These are phyloP conservation scores for Phoma herbarum DNA, from an alignment of 2,329 filamentous ascomycete genomes.

Conservation along the genomic window DNA sequence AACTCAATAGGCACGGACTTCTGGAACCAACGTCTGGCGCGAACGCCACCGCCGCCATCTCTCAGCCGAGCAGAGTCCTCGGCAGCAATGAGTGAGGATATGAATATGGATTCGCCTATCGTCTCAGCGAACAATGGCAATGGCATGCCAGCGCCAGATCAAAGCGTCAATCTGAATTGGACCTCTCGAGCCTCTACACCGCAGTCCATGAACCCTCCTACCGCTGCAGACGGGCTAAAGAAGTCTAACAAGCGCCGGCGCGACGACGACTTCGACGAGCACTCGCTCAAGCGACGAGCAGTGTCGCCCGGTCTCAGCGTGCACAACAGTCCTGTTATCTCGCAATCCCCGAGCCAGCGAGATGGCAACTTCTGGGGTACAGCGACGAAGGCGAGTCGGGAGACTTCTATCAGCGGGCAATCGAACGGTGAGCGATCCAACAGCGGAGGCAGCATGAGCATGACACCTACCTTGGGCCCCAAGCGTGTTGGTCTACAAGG, in stretches of 20 bases:
- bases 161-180: conserved; percentile 33
- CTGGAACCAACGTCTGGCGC: conserved; percentile 74
- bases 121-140: conserved; percentile 38
- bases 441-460: conserved; percentile 58
- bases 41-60: conserved; percentile 65
- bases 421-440: conserved; percentile 60
- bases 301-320: conserved; percentile 91
- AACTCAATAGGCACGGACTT: conserved; percentile 77
- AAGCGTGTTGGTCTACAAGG: conserved; percentile 72
- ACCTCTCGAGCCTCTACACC: conserved; percentile 50
- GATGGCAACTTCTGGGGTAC: conserved; percentile 78
- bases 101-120: conserved; percentile 74
- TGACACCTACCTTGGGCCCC: conserved; percentile 54
- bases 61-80: conserved; percentile 65
- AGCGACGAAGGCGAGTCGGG: conserved; percentile 67
- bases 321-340: conserved; percentile 85
- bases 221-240: conserved; percentile 53
- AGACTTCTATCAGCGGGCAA: conserved; percentile 62
- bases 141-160: conserved; percentile 30
- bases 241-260: conserved; percentile 74
- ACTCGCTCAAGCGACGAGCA: conserved; percentile 87
- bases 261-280: conserved; percentile 89
- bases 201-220: conserved; percentile 48
- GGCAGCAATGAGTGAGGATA: conserved; percentile 68
- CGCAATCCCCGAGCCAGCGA: conserved; percentile 80